Evolutionary conservation across 805 yeast species (phyloP), one percentile per base, ranked within the genome.

Genomic region (Diddensiella caesifluorescens): DNA sequence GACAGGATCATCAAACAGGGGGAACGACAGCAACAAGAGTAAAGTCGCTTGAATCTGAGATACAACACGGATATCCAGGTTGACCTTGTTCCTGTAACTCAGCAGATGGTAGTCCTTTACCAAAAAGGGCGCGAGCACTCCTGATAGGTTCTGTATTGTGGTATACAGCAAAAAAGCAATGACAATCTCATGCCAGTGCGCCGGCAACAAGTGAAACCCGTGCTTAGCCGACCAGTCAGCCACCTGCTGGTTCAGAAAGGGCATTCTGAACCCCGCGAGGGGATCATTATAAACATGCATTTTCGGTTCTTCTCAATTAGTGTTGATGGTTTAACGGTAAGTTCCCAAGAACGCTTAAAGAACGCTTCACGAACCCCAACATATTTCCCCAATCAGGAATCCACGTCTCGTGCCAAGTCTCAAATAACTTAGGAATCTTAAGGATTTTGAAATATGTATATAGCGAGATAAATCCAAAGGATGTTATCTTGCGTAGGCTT

Each of bases 11-110:
- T 70, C 65, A 59, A 81, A 77, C 69, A 83, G 69, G 4, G 95
- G 95, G 35, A 76, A 57, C 23, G 83, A 69, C 5, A 77, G 56
- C 5, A 59, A 57, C 20, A 86, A 63, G 7, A 95, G 79, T 4
- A 84, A 48, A 1, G 85, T 35, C 38, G 92, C 77, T 61, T 92
- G 97, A 15, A 88, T 75, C 77, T 84, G 79, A 2, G 97, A 81
- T 2, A 87, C 95, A 9, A 84, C 71, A 61, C 92, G 97, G 53
- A 89, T 84, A 61, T 92, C 95, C 59, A 86, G 92, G 60, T 90
- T 87, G 48, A 79, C 53, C 57, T 71, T 74, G 30, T 72, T 68
- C 52, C 75, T 75, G 19, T 55, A 49, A 33, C 63, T 61, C 32
- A 69, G 49, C 3, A 60, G 52, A 4, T 73, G 71, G 63, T 88